A percentile compares a stretch with the other conserved stretches of the same genome.
These are phyloP conservation scores for Volvox carteri DNA, from an alignment of 163 green algal species.

Conservation along the genomic window DNA sequence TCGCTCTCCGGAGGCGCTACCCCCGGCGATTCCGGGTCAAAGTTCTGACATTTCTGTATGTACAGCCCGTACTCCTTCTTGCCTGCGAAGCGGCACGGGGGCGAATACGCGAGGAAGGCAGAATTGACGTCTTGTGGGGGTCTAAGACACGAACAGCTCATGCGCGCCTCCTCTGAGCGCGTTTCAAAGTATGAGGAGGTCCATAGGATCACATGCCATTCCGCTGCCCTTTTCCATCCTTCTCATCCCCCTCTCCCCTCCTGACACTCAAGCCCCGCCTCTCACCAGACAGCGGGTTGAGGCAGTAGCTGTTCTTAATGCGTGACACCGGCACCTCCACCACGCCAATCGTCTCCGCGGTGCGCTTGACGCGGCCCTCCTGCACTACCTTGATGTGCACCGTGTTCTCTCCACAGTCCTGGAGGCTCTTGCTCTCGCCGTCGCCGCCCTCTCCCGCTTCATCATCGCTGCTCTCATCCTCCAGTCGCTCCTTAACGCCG, in stretches of 20 bases:
- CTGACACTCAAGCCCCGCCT: slow-evolving; percentile 1
- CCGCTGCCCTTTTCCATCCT: not conserved
- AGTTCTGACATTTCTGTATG: slow-evolving; percentile 15
- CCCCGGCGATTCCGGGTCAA: slow-evolving; percentile 1
- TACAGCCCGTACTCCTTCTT: slow-evolving; percentile 32
- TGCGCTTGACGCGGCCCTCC: not conserved
- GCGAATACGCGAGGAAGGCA: too few species aligned
- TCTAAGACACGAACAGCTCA: too few species aligned
- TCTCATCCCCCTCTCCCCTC: too few species aligned
- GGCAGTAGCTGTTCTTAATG: not conserved
- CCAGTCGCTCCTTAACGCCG: not conserved
- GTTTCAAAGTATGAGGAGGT: too few species aligned
- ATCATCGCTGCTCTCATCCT: not conserved
- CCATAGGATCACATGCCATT: too few species aligned
- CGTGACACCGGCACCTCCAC: not conserved
- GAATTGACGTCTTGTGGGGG: too few species aligned
- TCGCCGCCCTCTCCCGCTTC: not conserved
- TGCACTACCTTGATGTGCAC: not conserved
- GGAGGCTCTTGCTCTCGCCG: not conserved
- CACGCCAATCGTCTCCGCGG: not conserved
- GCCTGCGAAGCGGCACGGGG: not conserved
- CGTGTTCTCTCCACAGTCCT: not conserved
- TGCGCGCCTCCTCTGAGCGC: too few species aligned
- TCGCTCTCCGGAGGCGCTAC: not conserved
- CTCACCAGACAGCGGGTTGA: slow-evolving; percentile 25